A percentile compares a stretch with the other conserved stretches of the same genome.
phyloP scores from a whole-genome alignment of 108 stramenopile species.

The Pseudonitzschia delicatissima region DNA sequence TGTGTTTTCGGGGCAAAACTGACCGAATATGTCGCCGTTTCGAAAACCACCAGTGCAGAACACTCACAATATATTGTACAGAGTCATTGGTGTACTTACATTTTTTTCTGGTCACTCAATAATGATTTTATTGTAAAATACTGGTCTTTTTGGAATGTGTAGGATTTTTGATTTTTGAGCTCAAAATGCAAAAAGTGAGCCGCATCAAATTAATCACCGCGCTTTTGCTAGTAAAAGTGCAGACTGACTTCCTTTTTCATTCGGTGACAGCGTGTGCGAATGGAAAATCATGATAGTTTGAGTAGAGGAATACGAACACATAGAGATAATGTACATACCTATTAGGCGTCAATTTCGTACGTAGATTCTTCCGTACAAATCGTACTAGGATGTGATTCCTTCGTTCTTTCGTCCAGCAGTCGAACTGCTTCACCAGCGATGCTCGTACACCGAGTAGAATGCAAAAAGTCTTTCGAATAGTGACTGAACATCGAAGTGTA shows the following conservation, averaged over 20 bases:
- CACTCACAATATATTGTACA: background rate
- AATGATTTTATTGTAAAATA: constrained; percentile 1
- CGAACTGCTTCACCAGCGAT: too few species aligned
- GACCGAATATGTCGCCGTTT: background rate
- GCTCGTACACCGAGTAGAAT: too few species aligned
- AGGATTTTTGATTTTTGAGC: background rate
- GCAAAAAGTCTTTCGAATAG: too few species aligned
- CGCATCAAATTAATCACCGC: background rate
- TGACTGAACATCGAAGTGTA: constrained; percentile 4
- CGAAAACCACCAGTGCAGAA: background rate
- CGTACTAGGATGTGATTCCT: too few species aligned
- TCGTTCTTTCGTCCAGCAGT: too few species aligned
- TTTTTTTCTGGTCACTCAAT: background rate
- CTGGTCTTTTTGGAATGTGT: constrained; percentile 2
- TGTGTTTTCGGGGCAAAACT: background rate
- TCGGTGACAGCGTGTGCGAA: constrained; percentile 1
- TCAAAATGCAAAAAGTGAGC: background rate
- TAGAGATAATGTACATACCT: too few species aligned
- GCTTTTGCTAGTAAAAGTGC: background rate
- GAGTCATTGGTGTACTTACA: background rate
- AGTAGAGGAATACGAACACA: too few species aligned
- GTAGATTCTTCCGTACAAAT: too few species aligned
- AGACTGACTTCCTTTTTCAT: background rate
- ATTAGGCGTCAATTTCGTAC: too few species aligned
- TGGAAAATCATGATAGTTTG: too few species aligned